Conservation (phyloP, 306 rosid species). For the Oemleria cerasiformis region DNA sequence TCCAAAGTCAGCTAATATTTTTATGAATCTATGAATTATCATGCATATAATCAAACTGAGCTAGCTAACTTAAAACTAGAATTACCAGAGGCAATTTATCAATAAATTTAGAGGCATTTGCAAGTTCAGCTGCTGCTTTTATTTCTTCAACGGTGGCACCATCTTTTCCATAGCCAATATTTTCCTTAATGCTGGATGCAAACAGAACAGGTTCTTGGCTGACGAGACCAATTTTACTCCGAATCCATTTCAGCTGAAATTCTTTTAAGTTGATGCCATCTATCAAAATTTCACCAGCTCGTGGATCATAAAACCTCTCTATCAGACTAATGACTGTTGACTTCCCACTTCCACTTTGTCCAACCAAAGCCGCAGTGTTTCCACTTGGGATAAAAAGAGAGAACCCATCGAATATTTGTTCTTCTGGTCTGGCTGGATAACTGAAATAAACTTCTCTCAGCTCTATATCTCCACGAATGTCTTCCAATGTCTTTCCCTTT, state of each 20-base stretch:
- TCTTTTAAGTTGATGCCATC: conserved; percentile 78
- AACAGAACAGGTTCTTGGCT: conserved; percentile 92
- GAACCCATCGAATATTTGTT: conserved; percentile 68
- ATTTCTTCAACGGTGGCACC: conserved; percentile 82
- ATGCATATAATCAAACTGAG: background rate
- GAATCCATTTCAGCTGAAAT: conserved; percentile 79
- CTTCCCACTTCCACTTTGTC: conserved; percentile 96
- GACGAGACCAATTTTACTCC: conserved; percentile 91
- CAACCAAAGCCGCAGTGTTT: conserved; percentile 79
- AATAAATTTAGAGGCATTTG: conserved; percentile 84
- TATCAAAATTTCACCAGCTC: conserved; percentile 66
- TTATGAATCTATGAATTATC: background rate
- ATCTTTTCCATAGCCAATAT: conserved; percentile 85
- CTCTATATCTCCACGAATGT: conserved; percentile 71
- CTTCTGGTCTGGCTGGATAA: conserved; percentile 84
- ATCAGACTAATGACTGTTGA: conserved; percentile 80
- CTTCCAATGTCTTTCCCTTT: conserved; percentile 55
- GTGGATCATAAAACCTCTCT: conserved; percentile 89
- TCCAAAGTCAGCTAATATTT: conserved; percentile 7
- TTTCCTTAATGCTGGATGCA: conserved; percentile 77
- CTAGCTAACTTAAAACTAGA: conserved; percentile 2
- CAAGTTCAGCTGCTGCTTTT: conserved; percentile 66
- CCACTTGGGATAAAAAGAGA: conserved; percentile 63
- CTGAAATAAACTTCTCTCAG: conserved; percentile 62
- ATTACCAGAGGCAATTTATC: conserved; percentile 81